These are phyloP conservation scores for Tricholoma saponaceum DNA, from an alignment of 768 basidiomycete genomes.

Conservation along the genomic window DNA sequence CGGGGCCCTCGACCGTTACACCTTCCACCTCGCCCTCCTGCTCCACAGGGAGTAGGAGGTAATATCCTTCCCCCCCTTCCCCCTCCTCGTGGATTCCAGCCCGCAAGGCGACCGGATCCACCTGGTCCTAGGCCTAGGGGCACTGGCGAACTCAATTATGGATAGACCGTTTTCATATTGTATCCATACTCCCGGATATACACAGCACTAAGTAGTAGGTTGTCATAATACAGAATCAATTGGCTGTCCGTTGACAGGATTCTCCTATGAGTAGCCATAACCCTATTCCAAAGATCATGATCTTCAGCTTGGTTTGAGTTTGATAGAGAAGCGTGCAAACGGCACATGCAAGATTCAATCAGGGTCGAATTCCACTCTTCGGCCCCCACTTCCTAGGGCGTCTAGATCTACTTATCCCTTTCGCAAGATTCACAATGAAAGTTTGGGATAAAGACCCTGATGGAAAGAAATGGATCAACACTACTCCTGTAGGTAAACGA, in stretches of 20 bases:
- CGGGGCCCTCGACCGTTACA: neutral
- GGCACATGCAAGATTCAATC: neutral
- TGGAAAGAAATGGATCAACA: neutral
- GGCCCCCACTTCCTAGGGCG: neutral
- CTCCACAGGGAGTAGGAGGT: neutral
- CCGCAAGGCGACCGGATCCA: neutral
- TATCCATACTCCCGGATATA: neutral
- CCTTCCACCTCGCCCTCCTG: constrained; percentile 2
- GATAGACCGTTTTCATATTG: constrained; percentile 6
- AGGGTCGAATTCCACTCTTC: neutral
- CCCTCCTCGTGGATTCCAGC: neutral
- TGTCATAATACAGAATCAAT: neutral
- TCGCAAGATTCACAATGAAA: neutral
- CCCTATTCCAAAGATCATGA: neutral
- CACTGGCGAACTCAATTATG: constrained; percentile 16
- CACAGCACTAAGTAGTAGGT: neutral
- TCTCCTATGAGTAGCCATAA: neutral
- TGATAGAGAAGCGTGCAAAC: no score
- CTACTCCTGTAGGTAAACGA: neutral
- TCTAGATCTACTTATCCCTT: neutral
- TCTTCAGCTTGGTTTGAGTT: neutral
- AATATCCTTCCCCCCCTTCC: neutral
- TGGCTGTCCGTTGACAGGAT: neutral
- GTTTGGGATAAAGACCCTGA: neutral
- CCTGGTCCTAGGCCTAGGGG: neutral